phyloP scores from a whole-genome alignment of 441 rosid species.

The Mallotus repandus region DNA sequence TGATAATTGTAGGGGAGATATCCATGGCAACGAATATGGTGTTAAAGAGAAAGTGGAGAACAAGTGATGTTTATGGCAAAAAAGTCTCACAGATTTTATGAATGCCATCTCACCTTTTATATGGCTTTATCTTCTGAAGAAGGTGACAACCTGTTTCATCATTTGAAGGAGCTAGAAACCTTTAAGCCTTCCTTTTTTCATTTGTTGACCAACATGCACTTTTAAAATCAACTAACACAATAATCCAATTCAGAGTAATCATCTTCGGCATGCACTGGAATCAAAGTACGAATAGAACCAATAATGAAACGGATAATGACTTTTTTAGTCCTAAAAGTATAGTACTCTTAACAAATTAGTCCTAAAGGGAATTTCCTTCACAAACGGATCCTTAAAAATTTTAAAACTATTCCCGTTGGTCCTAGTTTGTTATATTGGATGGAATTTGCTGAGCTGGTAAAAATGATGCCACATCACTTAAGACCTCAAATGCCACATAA shows the following conservation, averaged over 20 bases:
- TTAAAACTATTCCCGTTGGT: too few species aligned
- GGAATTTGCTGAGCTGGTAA: too few species aligned
- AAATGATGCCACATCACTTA: too few species aligned
- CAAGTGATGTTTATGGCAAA: conserved; percentile 16
- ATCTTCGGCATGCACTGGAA: not conserved
- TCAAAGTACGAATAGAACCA: not conserved
- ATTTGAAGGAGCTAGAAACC: conserved; percentile 12
- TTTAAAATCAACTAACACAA: not conserved
- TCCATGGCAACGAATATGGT: conserved; percentile 56
- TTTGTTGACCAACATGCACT: not conserved
- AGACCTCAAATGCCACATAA: too few species aligned
- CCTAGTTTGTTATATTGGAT: too few species aligned
- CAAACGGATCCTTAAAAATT: too few species aligned
- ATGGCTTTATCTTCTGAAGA: conserved; percentile 22
- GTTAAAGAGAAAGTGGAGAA: conserved; percentile 39
- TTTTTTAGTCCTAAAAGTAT: too few species aligned
- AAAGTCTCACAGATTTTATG: conserved; percentile 26
- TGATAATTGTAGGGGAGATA: conserved; percentile 48
- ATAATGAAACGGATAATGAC: not conserved
- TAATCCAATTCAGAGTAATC: not conserved
- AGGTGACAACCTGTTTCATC: conserved; percentile 14
- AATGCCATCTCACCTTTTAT: conserved; percentile 4
- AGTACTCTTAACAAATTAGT: too few species aligned
- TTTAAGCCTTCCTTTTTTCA: conserved; percentile 7
- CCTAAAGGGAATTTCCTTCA: too few species aligned